These are phyloP conservation scores for Cyclostephanos tholiformis DNA, from an alignment of 108 stramenopile genomes.

Conservation along the genomic window DNA sequence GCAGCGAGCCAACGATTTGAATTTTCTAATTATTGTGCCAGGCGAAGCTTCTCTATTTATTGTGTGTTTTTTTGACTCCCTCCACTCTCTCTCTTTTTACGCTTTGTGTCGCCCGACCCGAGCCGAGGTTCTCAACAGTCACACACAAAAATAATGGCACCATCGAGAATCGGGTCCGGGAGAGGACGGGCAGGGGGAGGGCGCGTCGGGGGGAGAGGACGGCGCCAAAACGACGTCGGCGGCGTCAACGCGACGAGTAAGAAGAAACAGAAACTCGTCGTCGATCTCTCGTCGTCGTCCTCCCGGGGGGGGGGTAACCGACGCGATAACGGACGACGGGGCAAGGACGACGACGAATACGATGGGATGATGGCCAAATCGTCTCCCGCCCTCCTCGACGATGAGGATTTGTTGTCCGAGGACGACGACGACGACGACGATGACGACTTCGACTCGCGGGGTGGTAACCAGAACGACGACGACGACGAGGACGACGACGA, in stretches of 20 bases:
- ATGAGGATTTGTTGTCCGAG: conserved; percentile 44
- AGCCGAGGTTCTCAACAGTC: too few species aligned
- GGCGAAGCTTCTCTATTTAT: too few species aligned
- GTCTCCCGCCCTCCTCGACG: conserved; percentile 10
- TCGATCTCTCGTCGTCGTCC: conserved; percentile 43
- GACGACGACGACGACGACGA: conserved; percentile 55
- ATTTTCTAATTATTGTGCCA: too few species aligned
- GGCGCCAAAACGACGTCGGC: too few species aligned
- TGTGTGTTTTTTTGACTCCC: too few species aligned
- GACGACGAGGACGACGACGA: conserved; percentile 61
- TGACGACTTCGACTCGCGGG: conserved; percentile 43
- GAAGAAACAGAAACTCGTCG: conserved; percentile 24
- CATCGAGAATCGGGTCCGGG: too few species aligned
- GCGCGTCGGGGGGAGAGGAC: too few species aligned
- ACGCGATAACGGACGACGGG: conserved; percentile 18
- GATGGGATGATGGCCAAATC: conserved; percentile 11
- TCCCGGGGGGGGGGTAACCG: not conserved
- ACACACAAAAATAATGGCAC: too few species aligned
- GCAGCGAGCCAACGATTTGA: too few species aligned
- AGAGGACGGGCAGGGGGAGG: too few species aligned
- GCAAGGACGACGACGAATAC: conserved; percentile 31
- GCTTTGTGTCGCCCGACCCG: too few species aligned
- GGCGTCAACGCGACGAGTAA: not conserved
- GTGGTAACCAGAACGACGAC: conserved; percentile 26
- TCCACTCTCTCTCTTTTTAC: too few species aligned